Base-by-base conservation (phyloP, 1,139 yeast species). In the Debaryomyces sp. region DNA sequence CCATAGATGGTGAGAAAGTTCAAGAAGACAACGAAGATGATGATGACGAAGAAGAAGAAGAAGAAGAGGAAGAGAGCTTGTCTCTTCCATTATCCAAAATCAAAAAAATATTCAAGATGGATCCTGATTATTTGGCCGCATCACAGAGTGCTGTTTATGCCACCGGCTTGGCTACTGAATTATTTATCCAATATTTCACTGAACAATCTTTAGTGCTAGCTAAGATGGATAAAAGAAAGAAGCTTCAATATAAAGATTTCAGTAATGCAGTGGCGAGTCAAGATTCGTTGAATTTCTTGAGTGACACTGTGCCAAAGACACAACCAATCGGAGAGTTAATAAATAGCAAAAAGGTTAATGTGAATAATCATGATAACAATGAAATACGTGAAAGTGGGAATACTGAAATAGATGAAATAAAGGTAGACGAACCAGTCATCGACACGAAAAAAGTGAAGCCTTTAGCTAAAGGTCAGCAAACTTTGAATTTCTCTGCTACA, bases 101-200 rank as follows among this genome's bases (percentile, higher is more conserved):
- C 55, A 91, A 89, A 63, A 80, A 86, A 59, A 87, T 92, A 47
- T 84, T 94, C 62, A 90, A 89, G 60, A 80, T 87, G 66, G 98
- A 94, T 62, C 90, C 92, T 5, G 96, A 89, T 39, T 88, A 88
- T 57, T 70, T 79, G 5, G 81, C 89, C 2, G 85, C 94, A 2
- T 84, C 96, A 1, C 88, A 84, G 49, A 75, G 86, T 34, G 96
- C 96, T 0, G 89, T 88, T 12, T 88, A 86, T 59, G 85, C 96
- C 12, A 78, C 94, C 2, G 95, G 96, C 0, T 81, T 89, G 42
- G 96, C 97, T 5, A 87, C 97, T 0, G 97, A 92, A 60, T 70
- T 89, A 44, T 92, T 92, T 64, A 80, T 91, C 13, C 89, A 87
- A 65, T 82, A 87, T 58, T 73, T 92, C 48, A 81, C 91, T 0